A percentile compares a stretch with the other conserved stretches of the same genome.
These are phyloP conservation scores for Backusella liffmaniae DNA, from an alignment of 192 early-diverging fungal species.

Conservation along the genomic window DNA sequence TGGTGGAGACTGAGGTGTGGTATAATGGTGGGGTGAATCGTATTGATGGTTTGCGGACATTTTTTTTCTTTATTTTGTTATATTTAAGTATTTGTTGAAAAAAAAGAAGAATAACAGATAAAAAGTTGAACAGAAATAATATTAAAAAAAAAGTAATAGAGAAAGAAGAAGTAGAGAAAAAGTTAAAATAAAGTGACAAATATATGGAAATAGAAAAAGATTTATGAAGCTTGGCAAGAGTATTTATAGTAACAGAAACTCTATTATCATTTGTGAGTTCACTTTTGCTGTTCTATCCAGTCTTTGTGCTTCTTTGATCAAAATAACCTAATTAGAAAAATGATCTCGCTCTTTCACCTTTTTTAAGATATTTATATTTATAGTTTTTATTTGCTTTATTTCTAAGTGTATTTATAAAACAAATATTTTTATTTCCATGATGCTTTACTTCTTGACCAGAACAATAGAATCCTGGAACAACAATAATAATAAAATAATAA, in stretches of 20 bases:
- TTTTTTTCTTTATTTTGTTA: background rate
- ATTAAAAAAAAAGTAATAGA: background rate
- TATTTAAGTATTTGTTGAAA: background rate
- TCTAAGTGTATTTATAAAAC: background rate
- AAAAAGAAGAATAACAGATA: background rate
- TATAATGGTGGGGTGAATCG: background rate
- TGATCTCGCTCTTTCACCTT: background rate
- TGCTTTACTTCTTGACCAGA: background rate
- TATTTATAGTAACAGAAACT: slow-evolving; percentile 1
- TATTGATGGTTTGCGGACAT: background rate
- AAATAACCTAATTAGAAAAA: background rate
- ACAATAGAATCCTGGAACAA: background rate
- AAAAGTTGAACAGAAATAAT: background rate
- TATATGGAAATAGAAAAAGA: background rate
- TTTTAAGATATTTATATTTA: background rate
- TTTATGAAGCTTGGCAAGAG: background rate
- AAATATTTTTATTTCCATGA: background rate
- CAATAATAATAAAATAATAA: background rate
- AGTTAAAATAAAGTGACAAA: background rate
- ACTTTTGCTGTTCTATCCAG: background rate
- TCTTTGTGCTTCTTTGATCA: background rate
- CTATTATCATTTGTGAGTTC: background rate
- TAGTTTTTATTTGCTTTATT: background rate
- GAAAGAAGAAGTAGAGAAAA: background rate
- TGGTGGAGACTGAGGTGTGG: background rate